Evolutionary conservation across 192 early-diverging fungal species (phyloP).

Genomic region (Linnemannia schmuckeri): DNA sequence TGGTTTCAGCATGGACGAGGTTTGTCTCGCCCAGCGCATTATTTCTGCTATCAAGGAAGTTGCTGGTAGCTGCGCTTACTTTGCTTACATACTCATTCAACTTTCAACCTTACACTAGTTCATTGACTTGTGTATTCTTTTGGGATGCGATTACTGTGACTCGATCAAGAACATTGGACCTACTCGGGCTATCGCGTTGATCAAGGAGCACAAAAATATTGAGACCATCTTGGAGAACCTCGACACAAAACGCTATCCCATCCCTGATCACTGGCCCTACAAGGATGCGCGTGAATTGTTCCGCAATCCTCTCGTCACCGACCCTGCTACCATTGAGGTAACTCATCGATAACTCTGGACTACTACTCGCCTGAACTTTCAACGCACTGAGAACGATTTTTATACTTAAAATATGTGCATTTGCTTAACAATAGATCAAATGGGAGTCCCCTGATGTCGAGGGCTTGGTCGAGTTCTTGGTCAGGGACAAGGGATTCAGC

Average conservation of each 20-base stretch:
- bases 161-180: constrained; percentile 95
- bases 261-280: constrained; percentile 93
- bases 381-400: background rate
- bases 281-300: constrained; percentile 92
- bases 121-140: constrained; percentile 96
- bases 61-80: background rate
- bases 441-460: constrained; percentile 86
- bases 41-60: background rate
- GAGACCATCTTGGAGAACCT: constrained; percentile 84
- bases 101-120: constrained; percentile 68
- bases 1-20: constrained; percentile 78
- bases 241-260: constrained; percentile 82
- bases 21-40: constrained; percentile 14
- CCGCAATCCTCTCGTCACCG: constrained; percentile 80
- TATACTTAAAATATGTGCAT: background rate
- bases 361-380: background rate
- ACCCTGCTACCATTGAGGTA: constrained; percentile 80
- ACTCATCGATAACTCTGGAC: background rate
- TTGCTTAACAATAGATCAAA: constrained; percentile 61
- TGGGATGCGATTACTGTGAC: constrained; percentile 99
- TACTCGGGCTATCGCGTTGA: constrained; percentile 82
- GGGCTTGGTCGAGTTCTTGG: constrained; percentile 88
- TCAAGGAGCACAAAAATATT: constrained; percentile 86
- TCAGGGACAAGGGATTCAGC: constrained; percentile 95
- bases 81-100: background rate